Evolutionary conservation across 768 basidiomycete genomes (phyloP), one percentile per base, ranked within the genome.

Genomic region (Suillus subaureus): DNA sequence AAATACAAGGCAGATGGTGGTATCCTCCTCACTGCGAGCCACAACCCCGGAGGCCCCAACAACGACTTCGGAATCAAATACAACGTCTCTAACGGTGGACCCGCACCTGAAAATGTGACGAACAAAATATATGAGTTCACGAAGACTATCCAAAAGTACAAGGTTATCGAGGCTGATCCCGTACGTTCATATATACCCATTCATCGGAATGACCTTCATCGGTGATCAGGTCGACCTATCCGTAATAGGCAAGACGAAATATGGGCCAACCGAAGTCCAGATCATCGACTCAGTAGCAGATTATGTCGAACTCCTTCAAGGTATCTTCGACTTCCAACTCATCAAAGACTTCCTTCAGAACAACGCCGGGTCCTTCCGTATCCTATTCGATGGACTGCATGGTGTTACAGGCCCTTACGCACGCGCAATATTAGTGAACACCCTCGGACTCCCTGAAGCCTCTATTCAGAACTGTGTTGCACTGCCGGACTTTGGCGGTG

Each of bases 1-100:
- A 94, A 95, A 72, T 94, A 94, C 83, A 95, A 97, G 79, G 96
- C 96, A 5, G 88, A 93, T 71, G 97, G 97, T 54, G 97, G 97
- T 69, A 99, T 99, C 78, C 84, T 99, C 62, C 84, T 99, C 69
- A 99, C 97, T 6, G 97, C 97, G 21, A 92, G 89, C 67, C 97
- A 99, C 84, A 99, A 99, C 79, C 96, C 97, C 21, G 97, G 97
- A 63, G 97, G 97, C 28, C 97, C 97, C n/a, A 86, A 94, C 74
- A 91, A 93, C 72, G 97, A 99, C 79, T 99, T 99, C 77, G 97
- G 97, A 57, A 98, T 99, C 87, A 99, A 99, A 80, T 99, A 97
- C 84, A 99, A 99, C 79, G 92, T 95, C 57, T 90, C 91, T 45
- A 99, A 99, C 71, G 97, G 97, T 67, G 97, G 97, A 4, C 97